Percentiles rank a stretch among this genome's conserved stretches.
Conservation (phyloP, 164 flowering plant genomes). For the Aristolochia californica region DNA sequence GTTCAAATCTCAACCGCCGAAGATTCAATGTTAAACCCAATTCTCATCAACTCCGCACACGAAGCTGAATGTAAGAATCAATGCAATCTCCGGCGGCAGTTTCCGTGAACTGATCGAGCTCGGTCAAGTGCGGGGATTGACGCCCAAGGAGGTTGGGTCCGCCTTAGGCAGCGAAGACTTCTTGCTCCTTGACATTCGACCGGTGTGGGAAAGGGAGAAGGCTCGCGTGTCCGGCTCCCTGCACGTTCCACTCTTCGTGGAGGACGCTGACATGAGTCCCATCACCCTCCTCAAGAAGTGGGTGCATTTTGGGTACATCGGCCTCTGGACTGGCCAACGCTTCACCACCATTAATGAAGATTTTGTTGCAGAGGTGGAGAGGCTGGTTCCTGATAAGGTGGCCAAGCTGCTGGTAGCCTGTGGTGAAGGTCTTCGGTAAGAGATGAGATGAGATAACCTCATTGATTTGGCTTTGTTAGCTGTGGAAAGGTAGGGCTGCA, state of each 20-base stretch:
- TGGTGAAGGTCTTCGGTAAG: constrained; percentile 87
- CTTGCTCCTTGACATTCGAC: constrained; percentile 64
- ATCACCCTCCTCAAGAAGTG: constrained; percentile 74
- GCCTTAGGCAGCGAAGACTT: constrained; percentile 41
- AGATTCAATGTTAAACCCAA: too few species aligned
- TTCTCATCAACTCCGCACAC: too few species aligned
- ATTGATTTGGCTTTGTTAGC: background rate
- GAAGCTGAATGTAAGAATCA: too few species aligned
- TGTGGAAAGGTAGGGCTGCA: background rate
- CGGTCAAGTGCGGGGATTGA: constrained; percentile 40
- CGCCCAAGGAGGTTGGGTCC: constrained; percentile 43
- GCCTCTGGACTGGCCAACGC: constrained; percentile 82
- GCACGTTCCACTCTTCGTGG: constrained; percentile 72
- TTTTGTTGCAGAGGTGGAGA: constrained; percentile 43
- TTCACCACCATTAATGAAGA: constrained; percentile 55
- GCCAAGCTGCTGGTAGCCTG: constrained; percentile 69
- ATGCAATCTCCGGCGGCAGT: constrained; percentile 6
- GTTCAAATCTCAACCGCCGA: too few species aligned
- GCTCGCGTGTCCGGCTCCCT: constrained; percentile 67
- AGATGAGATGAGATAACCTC: background rate
- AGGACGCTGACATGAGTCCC: constrained; percentile 56
- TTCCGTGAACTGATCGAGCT: constrained; percentile 46
- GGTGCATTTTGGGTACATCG: constrained; percentile 95
- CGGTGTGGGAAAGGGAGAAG: constrained; percentile 82
- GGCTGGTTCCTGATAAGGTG: constrained; percentile 53